Evolutionary conservation across 257 asterid genomes (phyloP).

Genomic region (Jacaranda mimosifolia): DNA sequence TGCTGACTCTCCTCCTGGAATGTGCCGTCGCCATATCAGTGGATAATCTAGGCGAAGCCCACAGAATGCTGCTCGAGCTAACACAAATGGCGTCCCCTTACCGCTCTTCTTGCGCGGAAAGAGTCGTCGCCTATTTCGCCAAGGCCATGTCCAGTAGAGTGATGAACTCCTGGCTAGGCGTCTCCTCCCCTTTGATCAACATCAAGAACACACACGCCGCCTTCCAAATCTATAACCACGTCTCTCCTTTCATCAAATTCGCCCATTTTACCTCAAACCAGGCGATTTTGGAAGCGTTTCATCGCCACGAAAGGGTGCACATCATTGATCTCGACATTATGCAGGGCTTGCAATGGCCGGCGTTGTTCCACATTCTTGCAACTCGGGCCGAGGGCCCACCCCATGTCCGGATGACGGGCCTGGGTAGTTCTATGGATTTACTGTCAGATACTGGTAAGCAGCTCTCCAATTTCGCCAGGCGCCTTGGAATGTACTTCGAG

Average conservation of each 20-base stretch:
- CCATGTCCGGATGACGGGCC: constrained; percentile 70
- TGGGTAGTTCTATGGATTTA: constrained; percentile 62
- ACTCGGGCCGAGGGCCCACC: constrained; percentile 83
- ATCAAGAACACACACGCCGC: constrained; percentile 52
- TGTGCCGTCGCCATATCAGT: constrained; percentile 84
- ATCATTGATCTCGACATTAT: constrained; percentile 75
- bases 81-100: constrained; percentile 73
- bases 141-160: constrained; percentile 80
- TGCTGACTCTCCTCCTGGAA: constrained; percentile 63
- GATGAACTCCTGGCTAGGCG: constrained; percentile 79
- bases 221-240: constrained; percentile 69
- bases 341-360: constrained; percentile 95
- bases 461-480: constrained; percentile 65
- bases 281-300: constrained; percentile 77
- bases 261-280: constrained; percentile 86
- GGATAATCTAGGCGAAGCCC: constrained; percentile 80
- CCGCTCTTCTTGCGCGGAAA: constrained; percentile 63
- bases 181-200: constrained; percentile 58
- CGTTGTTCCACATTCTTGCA: constrained; percentile 75
- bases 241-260: constrained; percentile 73
- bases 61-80: constrained; percentile 68
- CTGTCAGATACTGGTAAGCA: constrained; percentile 70
- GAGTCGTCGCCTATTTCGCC: constrained; percentile 79
- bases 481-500: constrained; percentile 71
- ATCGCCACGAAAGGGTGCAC: constrained; percentile 58